A percentile compares a stretch with the other conserved stretches of the same genome.
These are phyloP conservation scores for Biscogniauxia marginata DNA, from an alignment of 2,329 filamentous ascomycete species.

Conservation along the genomic window DNA sequence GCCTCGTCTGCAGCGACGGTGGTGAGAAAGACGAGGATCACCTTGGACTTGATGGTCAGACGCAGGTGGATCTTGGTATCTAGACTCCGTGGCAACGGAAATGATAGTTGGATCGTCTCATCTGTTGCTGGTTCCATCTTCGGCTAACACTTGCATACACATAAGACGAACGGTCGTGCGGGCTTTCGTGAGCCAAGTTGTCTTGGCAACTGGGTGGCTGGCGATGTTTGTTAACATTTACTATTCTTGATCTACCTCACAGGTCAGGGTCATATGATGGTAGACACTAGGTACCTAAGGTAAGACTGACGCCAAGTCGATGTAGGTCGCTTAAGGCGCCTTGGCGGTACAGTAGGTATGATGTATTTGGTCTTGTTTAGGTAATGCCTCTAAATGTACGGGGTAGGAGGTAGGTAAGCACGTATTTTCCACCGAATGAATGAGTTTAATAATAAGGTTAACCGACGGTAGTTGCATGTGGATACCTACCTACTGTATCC, in stretches of 20 bases:
- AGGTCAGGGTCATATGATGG: too few species aligned
- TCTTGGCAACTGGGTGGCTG: neutral
- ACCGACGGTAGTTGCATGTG: too few species aligned
- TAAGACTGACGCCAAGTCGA: too few species aligned
- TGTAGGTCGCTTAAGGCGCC: neutral
- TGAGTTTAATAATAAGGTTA: too few species aligned
- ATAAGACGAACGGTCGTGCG: too few species aligned
- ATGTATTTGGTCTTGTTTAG: neutral
- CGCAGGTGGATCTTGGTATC: slow-evolving; percentile 62
- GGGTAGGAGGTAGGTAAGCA: too few species aligned
- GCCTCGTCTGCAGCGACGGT: slow-evolving; percentile 54
- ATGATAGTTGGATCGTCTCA: slow-evolving; percentile 47
- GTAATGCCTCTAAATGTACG: too few species aligned
- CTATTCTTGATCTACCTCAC: too few species aligned
- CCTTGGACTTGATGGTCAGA: slow-evolving; percentile 56
- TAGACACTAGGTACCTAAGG: neutral
- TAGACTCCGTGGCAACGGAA: slow-evolving; percentile 58
- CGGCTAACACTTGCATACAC: neutral
- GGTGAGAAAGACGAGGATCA: slow-evolving; percentile 59
- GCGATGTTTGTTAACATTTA: neutral
- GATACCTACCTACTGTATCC: too few species aligned
- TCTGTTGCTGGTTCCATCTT: slow-evolving; percentile 23
- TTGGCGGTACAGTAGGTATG: neutral
- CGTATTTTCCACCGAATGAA: too few species aligned
- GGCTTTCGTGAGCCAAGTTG: too few species aligned